These are phyloP conservation scores for Picea glauca DNA, from an alignment of 75 land plant genomes.

Conservation along the genomic window DNA sequence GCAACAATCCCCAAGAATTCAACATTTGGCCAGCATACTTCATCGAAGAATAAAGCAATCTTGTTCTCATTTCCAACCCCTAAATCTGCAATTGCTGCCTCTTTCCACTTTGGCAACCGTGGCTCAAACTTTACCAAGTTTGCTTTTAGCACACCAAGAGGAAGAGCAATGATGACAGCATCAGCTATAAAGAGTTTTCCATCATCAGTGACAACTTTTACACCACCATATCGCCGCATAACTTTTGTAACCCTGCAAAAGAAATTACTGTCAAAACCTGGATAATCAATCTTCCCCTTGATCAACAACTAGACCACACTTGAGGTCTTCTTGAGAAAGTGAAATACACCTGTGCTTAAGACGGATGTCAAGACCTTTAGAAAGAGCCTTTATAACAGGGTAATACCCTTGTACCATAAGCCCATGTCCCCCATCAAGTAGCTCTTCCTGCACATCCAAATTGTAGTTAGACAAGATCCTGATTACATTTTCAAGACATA, in stretches of 20 bases:
- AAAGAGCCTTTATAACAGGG: constrained; percentile 41
- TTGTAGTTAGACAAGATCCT: background rate
- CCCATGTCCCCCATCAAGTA: constrained; percentile 54
- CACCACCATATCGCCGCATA: constrained; percentile 17
- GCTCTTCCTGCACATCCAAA: constrained; percentile 35
- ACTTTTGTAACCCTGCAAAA: constrained; percentile 39
- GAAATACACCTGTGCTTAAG: constrained; percentile 39
- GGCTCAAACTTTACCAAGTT: constrained; percentile 47
- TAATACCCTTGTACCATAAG: constrained; percentile 51
- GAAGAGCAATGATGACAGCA: constrained; percentile 40
- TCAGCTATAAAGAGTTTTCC: constrained; percentile 41
- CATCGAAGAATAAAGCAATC: constrained; percentile 48
- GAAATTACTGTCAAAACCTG: background rate
- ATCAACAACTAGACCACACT: background rate
- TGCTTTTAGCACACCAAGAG: constrained; percentile 47
- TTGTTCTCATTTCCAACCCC: constrained; percentile 59
- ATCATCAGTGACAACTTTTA: constrained; percentile 32
- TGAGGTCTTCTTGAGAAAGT: background rate
- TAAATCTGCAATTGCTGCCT: constrained; percentile 39
- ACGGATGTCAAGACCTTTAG: constrained; percentile 44
- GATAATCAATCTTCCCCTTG: background rate
- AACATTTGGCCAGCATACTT: constrained; percentile 56
- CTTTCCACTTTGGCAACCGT: constrained; percentile 48
- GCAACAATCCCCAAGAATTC: constrained; percentile 59
- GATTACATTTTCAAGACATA: background rate